phyloP scores from a whole-genome alignment of 345 rosid genomes.

The Schrenkiella parvula region DNA sequence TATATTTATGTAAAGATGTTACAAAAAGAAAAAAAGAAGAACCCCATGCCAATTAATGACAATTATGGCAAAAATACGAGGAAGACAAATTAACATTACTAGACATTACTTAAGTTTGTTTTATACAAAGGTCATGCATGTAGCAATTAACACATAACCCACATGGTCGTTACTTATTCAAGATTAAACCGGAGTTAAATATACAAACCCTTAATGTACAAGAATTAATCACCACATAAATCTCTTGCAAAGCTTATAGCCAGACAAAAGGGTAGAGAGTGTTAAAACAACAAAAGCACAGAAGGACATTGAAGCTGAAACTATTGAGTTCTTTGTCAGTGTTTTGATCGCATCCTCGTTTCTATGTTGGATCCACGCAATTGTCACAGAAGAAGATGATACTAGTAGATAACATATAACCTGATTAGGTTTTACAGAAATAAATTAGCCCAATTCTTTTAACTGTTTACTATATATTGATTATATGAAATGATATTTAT shows the following conservation, averaged over 20 bases:
- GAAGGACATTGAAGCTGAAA: constrained; percentile 47
- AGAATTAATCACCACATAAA: constrained; percentile 49
- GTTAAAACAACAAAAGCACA: constrained; percentile 45
- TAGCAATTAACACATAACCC: background rate
- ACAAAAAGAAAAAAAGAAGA: no score
- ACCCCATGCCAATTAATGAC: background rate
- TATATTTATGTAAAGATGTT: no score
- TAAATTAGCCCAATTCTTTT: background rate
- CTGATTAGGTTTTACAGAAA: constrained; percentile 28
- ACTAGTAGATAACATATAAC: constrained; percentile 58
- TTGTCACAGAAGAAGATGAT: constrained; percentile 59
- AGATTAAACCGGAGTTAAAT: background rate
- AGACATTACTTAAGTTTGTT: background rate
- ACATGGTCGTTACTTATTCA: background rate
- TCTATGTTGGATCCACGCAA: constrained; percentile 36
- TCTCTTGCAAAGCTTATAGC: constrained; percentile 87
- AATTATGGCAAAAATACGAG: background rate
- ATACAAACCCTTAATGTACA: background rate
- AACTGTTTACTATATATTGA: background rate
- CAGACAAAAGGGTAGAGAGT: constrained; percentile 49
- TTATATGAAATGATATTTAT: background rate
- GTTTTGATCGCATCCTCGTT: constrained; percentile 21
- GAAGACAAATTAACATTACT: background rate
- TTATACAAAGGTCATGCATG: background rate
- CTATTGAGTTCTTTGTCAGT: constrained; percentile 40